A percentile compares a stretch with the other conserved stretches of the same genome.
Evolutionary conservation across 2,329 filamentous ascomycete genomes (phyloP).

Genomic region (Sporothrix phasma): DNA sequence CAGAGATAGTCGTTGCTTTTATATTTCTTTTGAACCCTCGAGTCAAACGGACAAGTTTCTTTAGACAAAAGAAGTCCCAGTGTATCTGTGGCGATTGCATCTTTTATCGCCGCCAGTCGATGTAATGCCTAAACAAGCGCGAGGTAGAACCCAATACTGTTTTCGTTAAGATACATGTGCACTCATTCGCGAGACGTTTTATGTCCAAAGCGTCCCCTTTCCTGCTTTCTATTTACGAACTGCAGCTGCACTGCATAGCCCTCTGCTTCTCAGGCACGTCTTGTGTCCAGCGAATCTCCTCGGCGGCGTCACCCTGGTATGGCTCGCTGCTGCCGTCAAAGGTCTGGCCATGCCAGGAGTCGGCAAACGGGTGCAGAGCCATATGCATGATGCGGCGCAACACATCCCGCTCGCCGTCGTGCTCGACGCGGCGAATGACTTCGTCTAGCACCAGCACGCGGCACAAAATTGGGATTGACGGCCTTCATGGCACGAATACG

Average conservation of each 20-base stretch:
- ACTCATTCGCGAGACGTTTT: not conserved
- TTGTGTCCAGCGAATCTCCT: conserved; percentile 74
- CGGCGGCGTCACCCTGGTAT: conserved; percentile 51
- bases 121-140: too few species aligned
- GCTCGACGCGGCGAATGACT: conserved; percentile 80
- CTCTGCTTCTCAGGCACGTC: conserved; percentile 71
- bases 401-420: conserved; percentile 69
- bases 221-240: conserved; percentile 47
- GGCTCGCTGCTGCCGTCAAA: conserved; percentile 34
- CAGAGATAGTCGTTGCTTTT: not conserved
- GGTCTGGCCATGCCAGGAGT: conserved; percentile 52
- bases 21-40: not conserved
- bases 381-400: conserved; percentile 71
- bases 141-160: too few species aligned
- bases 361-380: conserved; percentile 74
- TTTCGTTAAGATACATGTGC: not conserved
- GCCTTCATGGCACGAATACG: conserved; percentile 66
- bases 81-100: too few species aligned
- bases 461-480: conserved; percentile 88
- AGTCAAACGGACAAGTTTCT: not conserved
- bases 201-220: not conserved
- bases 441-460: conserved; percentile 89
- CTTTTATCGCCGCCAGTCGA: not conserved
- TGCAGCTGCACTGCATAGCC: conserved; percentile 91
- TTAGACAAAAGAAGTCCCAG: not conserved